phyloP scores from a whole-genome alignment of 2,329 filamentous ascomycete species.

The Zelopaecilomyces penicillatus region DNA sequence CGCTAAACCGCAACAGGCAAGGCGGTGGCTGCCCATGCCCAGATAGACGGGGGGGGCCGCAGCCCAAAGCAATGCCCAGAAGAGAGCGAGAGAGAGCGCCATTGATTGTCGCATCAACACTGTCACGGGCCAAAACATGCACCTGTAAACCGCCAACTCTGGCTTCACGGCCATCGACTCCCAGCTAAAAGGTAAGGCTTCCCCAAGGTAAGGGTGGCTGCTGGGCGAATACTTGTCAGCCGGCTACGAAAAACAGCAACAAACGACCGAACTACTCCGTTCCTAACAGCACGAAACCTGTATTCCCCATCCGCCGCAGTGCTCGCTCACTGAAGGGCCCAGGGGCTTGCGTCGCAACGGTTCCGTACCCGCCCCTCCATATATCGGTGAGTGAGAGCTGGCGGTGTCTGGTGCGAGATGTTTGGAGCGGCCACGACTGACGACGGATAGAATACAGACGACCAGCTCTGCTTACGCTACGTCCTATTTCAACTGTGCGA shows the following conservation, averaged over 20 bases:
- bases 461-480: too few relatives aligned
- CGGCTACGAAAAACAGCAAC: too few relatives aligned
- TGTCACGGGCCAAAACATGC: constrained; percentile 21
- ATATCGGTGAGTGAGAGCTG: constrained; percentile 8
- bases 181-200: constrained; percentile 8
- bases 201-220: background rate
- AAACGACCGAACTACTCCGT: too few relatives aligned
- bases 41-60: background rate
- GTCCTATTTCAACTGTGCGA: too few relatives aligned
- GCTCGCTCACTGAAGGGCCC: too few relatives aligned
- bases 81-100: constrained; percentile 3
- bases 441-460: too few relatives aligned
- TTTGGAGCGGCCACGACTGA: background rate
- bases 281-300: too few relatives aligned
- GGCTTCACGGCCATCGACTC: constrained; percentile 7
- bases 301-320: too few relatives aligned
- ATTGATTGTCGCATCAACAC: constrained; percentile 13
- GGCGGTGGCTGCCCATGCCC: constrained; percentile 4
- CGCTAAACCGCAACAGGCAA: constrained; percentile 8
- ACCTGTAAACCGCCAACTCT: constrained; percentile 9
- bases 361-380: background rate
- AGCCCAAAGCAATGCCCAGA: constrained; percentile 5
- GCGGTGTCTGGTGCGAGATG: background rate
- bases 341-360: too few relatives aligned
- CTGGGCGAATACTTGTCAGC: background rate